Base-by-base conservation (phyloP, 352 stramenopile genomes). In the Stramenopiles sp. region DNA sequence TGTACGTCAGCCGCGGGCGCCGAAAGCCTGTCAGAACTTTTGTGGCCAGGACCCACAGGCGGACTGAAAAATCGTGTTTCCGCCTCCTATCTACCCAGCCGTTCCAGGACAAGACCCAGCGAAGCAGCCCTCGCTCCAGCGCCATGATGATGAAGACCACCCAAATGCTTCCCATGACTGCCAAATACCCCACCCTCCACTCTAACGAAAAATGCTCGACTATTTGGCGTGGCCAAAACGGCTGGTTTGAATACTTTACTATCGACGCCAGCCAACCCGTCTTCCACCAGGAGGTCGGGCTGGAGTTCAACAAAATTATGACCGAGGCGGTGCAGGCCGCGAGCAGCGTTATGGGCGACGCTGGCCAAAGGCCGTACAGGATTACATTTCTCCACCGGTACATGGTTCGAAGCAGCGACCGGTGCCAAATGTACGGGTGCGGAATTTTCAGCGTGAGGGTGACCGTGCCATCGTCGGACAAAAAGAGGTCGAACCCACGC, bases 1-100 rank as follows among this genome's bases (percentile, higher is more conserved):
- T 88, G 79, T 92, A 94, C 63, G 87, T 93, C 3, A 93, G 79
- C 25, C 86, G 87, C 76, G 79, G n/a, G 86, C 87, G 68, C 84
- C 81, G 32, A 94, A 81, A 3, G 93, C 73, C 2, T n/a, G 74
- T 4, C 4, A 30, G 3, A 30, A 69, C 18, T 81, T 93, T 93
- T 73, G 93, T 81, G 75, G 90, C 74, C 0, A 80, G 84, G 1
- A 79, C 85, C 88, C 88, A 94, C 33, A 80, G 75, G 68, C 87
- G 77, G 33, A 92, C n/a, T 6, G 53, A 84, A 0, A 82, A 79
- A 4, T 80, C 80, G 80, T 81, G 87, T 77, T 81, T 81, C 0
- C 85, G 84, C 0, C 73, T 84, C 1, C 91, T 77, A 81, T 93
- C 93, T 4, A 94, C 76, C 87, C 87, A 94, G 34, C 86, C 84